Percentiles rank a stretch among this genome's conserved stretches.
These are phyloP conservation scores for Fraxinus paxiana DNA, from an alignment of 305 asterid genomes.

Conservation along the genomic window DNA sequence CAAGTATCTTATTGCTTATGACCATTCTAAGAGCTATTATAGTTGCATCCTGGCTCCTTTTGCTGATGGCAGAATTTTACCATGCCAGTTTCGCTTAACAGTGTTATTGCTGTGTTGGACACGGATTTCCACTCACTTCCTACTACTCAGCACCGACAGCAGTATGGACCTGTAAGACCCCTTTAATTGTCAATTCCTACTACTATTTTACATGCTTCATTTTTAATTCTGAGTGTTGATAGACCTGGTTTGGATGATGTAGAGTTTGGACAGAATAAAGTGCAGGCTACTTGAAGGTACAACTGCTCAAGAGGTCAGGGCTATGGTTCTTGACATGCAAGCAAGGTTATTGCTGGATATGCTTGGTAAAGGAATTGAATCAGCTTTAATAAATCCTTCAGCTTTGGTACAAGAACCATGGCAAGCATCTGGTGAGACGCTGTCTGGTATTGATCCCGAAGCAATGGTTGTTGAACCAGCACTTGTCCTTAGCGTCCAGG, in stretches of 20 bases:
- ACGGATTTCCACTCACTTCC: constrained; percentile 98
- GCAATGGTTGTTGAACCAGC: constrained; percentile 93
- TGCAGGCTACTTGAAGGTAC: constrained; percentile 98
- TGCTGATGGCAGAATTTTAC: constrained; percentile 27
- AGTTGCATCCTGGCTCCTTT: constrained; percentile 13
- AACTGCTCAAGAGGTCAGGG: constrained; percentile 97
- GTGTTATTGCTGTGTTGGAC: constrained; percentile 93
- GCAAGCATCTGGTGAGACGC: constrained; percentile 81
- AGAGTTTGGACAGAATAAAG: constrained; percentile 94
- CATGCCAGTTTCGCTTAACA: constrained; percentile 75
- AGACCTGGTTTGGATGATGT: constrained; percentile 33
- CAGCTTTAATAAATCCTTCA: constrained; percentile 88
- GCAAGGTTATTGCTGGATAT: constrained; percentile 91
- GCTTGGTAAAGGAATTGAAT: constrained; percentile 99
- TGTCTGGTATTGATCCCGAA: constrained; percentile 72
- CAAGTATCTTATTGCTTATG: not conserved
- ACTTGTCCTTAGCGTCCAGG: constrained; percentile 89
- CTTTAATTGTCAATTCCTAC: constrained; percentile 22
- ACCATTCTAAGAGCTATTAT: not conserved
- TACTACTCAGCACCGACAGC: constrained; percentile 91
- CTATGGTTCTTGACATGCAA: constrained; percentile 99
- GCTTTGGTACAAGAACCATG: constrained; percentile 91
- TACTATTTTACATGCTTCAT: constrained; percentile 9
- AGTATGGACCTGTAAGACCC: constrained; percentile 92
- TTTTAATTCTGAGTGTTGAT: not conserved